A percentile compares a stretch with the other conserved stretches of the same genome.
Conservation (phyloP, 257 asterid species). For the Asclepias syriaca region DNA sequence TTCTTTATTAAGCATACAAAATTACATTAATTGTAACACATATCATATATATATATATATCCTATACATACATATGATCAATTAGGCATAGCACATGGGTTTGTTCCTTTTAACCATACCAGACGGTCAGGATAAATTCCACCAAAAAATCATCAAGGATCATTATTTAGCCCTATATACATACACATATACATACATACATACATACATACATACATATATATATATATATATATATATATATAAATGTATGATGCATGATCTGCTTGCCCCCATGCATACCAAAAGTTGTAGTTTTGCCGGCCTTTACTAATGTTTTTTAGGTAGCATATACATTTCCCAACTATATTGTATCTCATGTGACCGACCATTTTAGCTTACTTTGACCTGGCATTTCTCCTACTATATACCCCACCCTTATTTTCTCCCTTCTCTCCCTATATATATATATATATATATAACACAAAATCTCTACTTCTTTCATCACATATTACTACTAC, state of each 20-base stretch:
- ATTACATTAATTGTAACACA: too few species aligned
- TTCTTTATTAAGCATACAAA: too few species aligned
- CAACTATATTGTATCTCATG: conserved; percentile 65
- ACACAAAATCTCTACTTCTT: conserved; percentile 17
- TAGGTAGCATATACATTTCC: conserved; percentile 47
- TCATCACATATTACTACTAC: background rate
- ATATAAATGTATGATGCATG: background rate
- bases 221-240: too few species aligned
- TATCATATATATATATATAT: too few species aligned
- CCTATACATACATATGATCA: background rate
- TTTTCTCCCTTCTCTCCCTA: background rate
- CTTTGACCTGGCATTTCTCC: conserved; percentile 39
- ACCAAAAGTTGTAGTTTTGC: conserved; percentile 35
- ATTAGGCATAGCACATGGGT: conserved; percentile 61
- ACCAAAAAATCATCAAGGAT: background rate
- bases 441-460: background rate
- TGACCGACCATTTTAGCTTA: conserved; percentile 50
- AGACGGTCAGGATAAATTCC: conserved; percentile 31
- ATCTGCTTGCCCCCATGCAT: conserved; percentile 32
- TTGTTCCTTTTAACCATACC: conserved; percentile 34
- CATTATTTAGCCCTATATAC: conserved; percentile 27
- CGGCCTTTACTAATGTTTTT: conserved; percentile 31
- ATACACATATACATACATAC: too few species aligned
- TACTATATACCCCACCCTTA: background rate
- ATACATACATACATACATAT: too few species aligned